phyloP scores from a whole-genome alignment of 2,329 filamentous ascomycete species.

The Knoxdaviesia proteae region DNA sequence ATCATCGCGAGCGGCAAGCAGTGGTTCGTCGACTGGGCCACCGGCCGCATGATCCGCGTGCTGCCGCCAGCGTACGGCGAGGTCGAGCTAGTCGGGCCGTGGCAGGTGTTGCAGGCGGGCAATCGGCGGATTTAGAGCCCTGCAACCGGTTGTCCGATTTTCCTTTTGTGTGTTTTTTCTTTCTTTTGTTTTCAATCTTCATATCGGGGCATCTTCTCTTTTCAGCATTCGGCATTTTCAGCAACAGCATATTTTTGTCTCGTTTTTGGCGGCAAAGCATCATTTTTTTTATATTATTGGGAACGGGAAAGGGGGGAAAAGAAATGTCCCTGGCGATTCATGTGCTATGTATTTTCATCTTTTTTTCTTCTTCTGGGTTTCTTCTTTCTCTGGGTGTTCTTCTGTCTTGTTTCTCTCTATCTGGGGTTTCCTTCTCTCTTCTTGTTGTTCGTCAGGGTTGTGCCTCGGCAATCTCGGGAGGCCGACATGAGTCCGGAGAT shows the following conservation, averaged over 20 bases:
- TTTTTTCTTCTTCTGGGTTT: neutral
- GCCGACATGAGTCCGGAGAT: no score
- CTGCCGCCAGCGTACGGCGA: slow-evolving; percentile 33
- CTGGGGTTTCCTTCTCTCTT: neutral
- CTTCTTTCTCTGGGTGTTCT: neutral
- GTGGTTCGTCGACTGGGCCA: slow-evolving; percentile 39
- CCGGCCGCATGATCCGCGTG: slow-evolving; percentile 31
- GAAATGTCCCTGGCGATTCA: neutral
- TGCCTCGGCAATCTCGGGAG: no score
- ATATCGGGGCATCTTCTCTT: neutral
- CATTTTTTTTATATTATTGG: neutral
- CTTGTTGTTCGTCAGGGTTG: neutral
- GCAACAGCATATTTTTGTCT: neutral
- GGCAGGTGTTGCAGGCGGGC: slow-evolving; percentile 27
- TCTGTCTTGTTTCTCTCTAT: neutral
- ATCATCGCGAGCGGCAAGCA: slow-evolving; percentile 34
- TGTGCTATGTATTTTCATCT: neutral
- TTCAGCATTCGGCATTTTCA: no score
- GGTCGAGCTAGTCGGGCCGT: slow-evolving; percentile 25
- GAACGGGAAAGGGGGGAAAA: neutral
- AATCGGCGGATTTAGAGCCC: slow-evolving; percentile 11
- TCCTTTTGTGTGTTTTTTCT: neutral
- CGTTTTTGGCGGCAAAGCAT: neutral
- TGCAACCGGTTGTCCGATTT: neutral
- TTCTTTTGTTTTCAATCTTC: neutral